Base-by-base conservation (phyloP, 768 basidiomycete genomes). In the Mycena indigotica region DNA sequence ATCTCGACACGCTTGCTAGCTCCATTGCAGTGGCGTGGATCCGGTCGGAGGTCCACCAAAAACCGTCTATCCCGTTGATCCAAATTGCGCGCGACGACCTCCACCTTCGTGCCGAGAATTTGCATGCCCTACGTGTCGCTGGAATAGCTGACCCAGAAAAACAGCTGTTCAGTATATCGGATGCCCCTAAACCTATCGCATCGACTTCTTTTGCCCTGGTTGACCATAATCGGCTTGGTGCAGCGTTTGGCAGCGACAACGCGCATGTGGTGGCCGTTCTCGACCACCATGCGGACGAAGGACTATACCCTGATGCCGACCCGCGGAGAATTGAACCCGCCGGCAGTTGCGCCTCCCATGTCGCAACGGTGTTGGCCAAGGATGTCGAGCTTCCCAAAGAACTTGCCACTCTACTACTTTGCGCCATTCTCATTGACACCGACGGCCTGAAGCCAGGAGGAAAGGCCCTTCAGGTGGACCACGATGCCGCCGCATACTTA, bases 251-350 rank as follows among this genome's bases (percentile, higher is more conserved):
- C 38, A 78, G 77, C 59, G 71, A 77, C 0, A 67, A 70, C 30
- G 73, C 77, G 0, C 71, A 73, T n/a, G 92, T 98, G 10, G 77
- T 83, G 0, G 87, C 89, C 2, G 77, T 98, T 52, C 75, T 98
- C 25, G 97, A 99, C 70, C 96, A 99, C 67, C 95, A 98, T 67
- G 85, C 79, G 16, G 96, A 99, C 70, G 95, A 98, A 66, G 77
- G 80, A 0, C 70, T 79, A 1, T 82, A 97, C 70, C 71, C 69
- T 4, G 79, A 82, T 52, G 85, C 85, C 0, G 71, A 80, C n/a
- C 88, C 90, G 2, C 83, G 95, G 21, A 72, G 84, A 55, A 79
- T 98, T 52, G 69, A 73, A 2, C 84, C 87, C 0, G 82, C 81
- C 0, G 97, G 96, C 2, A 93, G 91, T 60, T 93, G 93, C 67